These are phyloP conservation scores for Phytophthora tentaculata DNA, from an alignment of 352 stramenopile species.

Conservation along the genomic window DNA sequence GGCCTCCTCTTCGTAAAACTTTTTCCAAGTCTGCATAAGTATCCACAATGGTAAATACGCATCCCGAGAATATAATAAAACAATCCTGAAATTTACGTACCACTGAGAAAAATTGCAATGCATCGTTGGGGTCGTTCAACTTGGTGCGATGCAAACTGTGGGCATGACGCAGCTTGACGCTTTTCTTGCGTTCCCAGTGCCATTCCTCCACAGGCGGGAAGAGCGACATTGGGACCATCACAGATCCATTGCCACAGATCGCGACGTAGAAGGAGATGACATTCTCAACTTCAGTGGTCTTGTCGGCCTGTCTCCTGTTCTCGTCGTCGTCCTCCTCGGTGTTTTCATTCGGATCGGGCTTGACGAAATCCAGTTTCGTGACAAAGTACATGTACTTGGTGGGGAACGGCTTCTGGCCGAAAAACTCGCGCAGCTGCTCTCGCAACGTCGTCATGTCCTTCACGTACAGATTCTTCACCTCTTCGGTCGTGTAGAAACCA, in stretches of 20 bases:
- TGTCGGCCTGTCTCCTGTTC: constrained; percentile 1
- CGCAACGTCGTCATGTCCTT: constrained; percentile 79
- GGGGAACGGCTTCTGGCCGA: constrained; percentile 79
- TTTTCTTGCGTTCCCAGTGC: constrained; percentile 90
- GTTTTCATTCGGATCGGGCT: constrained; percentile 54
- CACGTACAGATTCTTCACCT: constrained; percentile 63
- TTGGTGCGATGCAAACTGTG: constrained; percentile 82
- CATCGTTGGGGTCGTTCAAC: constrained; percentile 72
- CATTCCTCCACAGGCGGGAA: constrained; percentile 79
- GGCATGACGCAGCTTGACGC: constrained; percentile 81
- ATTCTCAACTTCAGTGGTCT: constrained; percentile 49
- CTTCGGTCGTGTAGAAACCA: constrained; percentile 68
- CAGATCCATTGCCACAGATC: constrained; percentile 84
- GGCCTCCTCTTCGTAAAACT: constrained; percentile 88
- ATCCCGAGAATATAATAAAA: neutral
- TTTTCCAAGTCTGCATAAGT: constrained; percentile 91
- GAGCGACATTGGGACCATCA: constrained; percentile 89
- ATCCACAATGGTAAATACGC: too few species aligned
- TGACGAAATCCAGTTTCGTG: constrained; percentile 81
- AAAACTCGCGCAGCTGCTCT: constrained; percentile 77
- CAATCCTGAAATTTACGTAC: constrained; percentile 43
- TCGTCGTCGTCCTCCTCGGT: constrained; percentile 46
- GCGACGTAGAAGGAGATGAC: constrained; percentile 86
- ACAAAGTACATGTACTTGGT: constrained; percentile 90
- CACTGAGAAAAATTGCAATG: constrained; percentile 86